phyloP scores from a whole-genome alignment of 1,139 yeast genomes.

The Blastobotrys raffinosifermentans region DNA sequence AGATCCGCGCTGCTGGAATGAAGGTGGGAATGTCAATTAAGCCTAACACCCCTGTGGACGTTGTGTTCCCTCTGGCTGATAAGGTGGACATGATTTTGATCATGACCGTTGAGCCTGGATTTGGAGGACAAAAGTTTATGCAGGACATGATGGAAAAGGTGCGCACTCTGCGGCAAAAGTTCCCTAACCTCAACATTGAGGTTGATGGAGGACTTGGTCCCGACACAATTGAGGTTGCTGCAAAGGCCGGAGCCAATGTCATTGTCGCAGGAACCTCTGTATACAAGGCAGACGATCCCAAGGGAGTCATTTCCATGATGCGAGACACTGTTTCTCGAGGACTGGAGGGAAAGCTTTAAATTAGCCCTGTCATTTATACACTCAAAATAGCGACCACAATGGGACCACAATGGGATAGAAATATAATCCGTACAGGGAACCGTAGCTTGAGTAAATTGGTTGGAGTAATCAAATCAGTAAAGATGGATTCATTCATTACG shows the following conservation, averaged over 20 bases:
- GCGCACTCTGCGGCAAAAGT: slow-evolving; percentile 60
- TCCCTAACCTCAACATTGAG: slow-evolving; percentile 79
- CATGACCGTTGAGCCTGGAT: slow-evolving; percentile 99
- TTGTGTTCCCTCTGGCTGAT: slow-evolving; percentile 66
- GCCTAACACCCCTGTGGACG: slow-evolving; percentile 90
- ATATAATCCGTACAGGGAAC: no score
- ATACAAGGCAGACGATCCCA: slow-evolving; percentile 76
- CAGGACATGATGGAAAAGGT: slow-evolving; percentile 95
- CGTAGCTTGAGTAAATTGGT: no score
- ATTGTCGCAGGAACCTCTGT: slow-evolving; percentile 97
- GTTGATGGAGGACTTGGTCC: slow-evolving; percentile 96
- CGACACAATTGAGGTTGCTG: slow-evolving; percentile 77
- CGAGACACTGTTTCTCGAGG: slow-evolving; percentile 50
- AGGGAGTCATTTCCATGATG: slow-evolving; percentile 61
- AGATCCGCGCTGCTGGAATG: slow-evolving; percentile 77
- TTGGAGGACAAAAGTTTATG: slow-evolving; percentile 98
- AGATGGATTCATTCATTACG: no score
- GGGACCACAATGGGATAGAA: neutral
- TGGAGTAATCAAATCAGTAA: no score
- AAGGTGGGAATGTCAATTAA: slow-evolving; percentile 92
- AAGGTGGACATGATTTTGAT: slow-evolving; percentile 86
- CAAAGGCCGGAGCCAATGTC: slow-evolving; percentile 94
- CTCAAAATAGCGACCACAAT: no score
- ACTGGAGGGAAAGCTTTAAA: slow-evolving; percentile 11
- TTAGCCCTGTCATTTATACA: no score